Percentiles rank a stretch among this genome's conserved stretches.
Conservation (phyloP, 2,329 filamentous ascomycete genomes). For the Scleromitrula shiraiana region DNA sequence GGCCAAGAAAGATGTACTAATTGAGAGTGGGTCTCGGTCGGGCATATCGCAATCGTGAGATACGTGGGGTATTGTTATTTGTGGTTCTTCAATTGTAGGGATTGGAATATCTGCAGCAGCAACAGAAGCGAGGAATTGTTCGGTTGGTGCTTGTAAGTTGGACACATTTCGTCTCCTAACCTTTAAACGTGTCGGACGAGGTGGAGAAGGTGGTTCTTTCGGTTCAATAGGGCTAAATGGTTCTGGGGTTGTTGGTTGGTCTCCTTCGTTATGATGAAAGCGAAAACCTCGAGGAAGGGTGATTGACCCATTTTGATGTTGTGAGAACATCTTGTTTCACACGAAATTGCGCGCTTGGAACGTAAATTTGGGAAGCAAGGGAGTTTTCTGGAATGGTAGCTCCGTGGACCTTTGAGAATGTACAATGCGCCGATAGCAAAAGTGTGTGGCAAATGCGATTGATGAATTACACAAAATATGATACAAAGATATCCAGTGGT, state of each 20-base stretch:
- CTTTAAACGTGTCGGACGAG: constrained; percentile 24
- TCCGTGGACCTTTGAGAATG: constrained; percentile 1
- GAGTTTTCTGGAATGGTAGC: background rate
- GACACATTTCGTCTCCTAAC: constrained; percentile 26
- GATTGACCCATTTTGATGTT: constrained; percentile 24
- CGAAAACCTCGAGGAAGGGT: constrained; percentile 29
- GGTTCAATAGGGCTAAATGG: constrained; percentile 16
- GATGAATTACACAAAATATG: constrained; percentile 14
- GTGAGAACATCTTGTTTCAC: constrained; percentile 19
- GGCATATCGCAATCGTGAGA: constrained; percentile 22
- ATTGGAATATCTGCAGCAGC: constrained; percentile 57
- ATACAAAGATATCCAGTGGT: background rate
- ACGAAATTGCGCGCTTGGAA: constrained; percentile 7
- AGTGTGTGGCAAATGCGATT: constrained; percentile 4
- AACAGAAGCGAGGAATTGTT: constrained; percentile 60
- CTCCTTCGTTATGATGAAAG: constrained; percentile 20
- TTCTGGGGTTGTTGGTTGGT: constrained; percentile 25
- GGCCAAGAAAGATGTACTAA: constrained; percentile 17
- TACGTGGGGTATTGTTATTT: constrained; percentile 24
- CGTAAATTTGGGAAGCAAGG: background rate
- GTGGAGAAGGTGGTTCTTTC: constrained; percentile 25
- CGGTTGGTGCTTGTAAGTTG: constrained; percentile 44
- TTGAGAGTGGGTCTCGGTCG: constrained; percentile 15
- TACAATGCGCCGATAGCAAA: constrained; percentile 10
- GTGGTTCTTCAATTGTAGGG: constrained; percentile 54